phyloP scores from a whole-genome alignment of 768 basidiomycete species.

The Boletus insuetus region DNA sequence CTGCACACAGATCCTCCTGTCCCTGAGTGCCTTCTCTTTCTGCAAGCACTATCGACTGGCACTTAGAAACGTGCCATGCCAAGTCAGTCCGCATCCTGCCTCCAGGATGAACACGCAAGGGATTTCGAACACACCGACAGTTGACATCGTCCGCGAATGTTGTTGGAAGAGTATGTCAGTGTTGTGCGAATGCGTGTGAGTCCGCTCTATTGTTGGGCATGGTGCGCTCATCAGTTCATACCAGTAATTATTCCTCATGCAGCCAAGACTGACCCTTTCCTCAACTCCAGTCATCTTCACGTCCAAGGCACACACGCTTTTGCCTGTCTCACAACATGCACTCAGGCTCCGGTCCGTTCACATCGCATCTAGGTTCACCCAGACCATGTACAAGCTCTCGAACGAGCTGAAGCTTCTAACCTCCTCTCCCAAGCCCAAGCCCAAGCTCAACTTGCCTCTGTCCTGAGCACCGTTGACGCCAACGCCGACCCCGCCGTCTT shows the following conservation, averaged over 20 bases:
- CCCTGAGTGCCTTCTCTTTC: too few species aligned
- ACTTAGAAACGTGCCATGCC: too few species aligned
- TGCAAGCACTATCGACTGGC: too few species aligned
- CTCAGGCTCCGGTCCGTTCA: slow-evolving; percentile 55
- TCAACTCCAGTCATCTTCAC: slow-evolving; percentile 48
- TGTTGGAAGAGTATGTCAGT: slow-evolving; percentile 62
- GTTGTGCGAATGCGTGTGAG: slow-evolving; percentile 53
- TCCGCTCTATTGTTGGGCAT: slow-evolving; percentile 48
- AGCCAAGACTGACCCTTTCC: slow-evolving; percentile 27
- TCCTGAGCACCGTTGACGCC: slow-evolving; percentile 37
- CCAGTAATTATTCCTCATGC: too few species aligned
- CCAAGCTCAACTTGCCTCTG: slow-evolving; percentile 45
- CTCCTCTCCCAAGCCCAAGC: slow-evolving; percentile 50
- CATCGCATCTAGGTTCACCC: slow-evolving; percentile 37
- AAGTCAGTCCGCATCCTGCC: slow-evolving; percentile 45
- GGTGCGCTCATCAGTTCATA: slow-evolving; percentile 23
- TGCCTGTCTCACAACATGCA: slow-evolving; percentile 48
- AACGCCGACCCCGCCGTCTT: slow-evolving; percentile 37
- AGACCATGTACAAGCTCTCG: slow-evolving; percentile 28
- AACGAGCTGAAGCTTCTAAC: slow-evolving; percentile 11
- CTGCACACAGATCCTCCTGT: too few species aligned
- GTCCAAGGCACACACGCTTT: slow-evolving; percentile 37
- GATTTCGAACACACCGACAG: slow-evolving; percentile 73
- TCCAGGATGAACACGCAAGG: slow-evolving; percentile 53
- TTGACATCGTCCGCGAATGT: slow-evolving; percentile 54